These are phyloP conservation scores for Leishmania aethiopica DNA, from an alignment of 208 protist species.

Conservation along the genomic window DNA sequence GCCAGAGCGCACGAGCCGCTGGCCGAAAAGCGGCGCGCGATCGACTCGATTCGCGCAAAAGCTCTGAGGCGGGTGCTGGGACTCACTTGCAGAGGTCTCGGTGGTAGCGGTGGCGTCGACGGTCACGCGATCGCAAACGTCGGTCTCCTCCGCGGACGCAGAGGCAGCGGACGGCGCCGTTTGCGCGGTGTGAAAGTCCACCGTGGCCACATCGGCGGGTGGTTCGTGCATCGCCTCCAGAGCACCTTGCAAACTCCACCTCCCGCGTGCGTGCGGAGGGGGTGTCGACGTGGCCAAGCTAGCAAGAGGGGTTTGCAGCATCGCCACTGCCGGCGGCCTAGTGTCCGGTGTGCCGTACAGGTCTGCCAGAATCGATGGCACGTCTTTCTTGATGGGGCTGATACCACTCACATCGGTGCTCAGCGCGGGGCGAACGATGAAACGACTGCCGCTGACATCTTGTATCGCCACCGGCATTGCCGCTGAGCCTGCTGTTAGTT, in stretches of 20 bases:
- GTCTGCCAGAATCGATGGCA: slow-evolving; percentile 37
- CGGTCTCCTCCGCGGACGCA: not conserved
- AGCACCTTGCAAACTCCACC: not conserved
- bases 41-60: not conserved
- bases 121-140: not conserved
- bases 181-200: slow-evolving; percentile 19
- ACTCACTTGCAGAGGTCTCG: not conserved
- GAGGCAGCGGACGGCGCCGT: slow-evolving; percentile 10
- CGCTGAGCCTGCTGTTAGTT: not conserved
- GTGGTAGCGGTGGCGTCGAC: not conserved
- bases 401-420: slow-evolving; percentile 46
- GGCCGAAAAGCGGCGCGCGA: not conserved
- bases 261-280: not conserved
- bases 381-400: slow-evolving; percentile 50
- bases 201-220: not conserved
- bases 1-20: not conserved
- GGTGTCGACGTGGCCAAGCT: not conserved
- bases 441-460: not conserved
- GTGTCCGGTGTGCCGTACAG: slow-evolving; percentile 32
- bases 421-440: slow-evolving; percentile 13
- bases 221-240: not conserved
- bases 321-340: not conserved
- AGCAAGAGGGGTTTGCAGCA: not conserved
- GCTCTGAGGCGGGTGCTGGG: not conserved
- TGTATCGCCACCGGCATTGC: not conserved